Evolutionary conservation across 129 eudicot genomes (phyloP).

Genomic region (Tagetes patula): DNA sequence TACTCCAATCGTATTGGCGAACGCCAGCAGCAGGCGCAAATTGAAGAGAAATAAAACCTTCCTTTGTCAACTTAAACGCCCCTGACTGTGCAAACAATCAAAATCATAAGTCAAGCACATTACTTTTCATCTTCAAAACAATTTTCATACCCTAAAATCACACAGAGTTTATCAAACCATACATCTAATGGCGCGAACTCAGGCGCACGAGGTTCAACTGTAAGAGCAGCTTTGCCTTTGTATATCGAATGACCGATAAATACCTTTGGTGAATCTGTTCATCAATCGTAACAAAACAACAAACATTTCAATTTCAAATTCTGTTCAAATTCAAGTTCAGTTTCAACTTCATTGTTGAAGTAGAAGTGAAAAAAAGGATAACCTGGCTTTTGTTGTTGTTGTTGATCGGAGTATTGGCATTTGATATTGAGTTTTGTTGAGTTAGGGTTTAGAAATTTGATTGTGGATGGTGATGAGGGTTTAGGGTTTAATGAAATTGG

Average conservation of each 20-base stretch:
- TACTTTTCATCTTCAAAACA: not conserved
- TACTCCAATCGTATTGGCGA: conserved; percentile 90
- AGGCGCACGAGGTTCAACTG: conserved; percentile 78
- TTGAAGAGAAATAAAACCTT: conserved; percentile 78
- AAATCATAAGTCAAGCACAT: conserved; percentile 3
- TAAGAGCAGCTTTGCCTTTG: conserved; percentile 88
- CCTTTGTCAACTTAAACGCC: conserved; percentile 71
- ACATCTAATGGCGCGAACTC: conserved; percentile 79
- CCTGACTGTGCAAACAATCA: conserved; percentile 60
- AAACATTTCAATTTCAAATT: conserved; percentile 4
- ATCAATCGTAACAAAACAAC: conserved; percentile 26
- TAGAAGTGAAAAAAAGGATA: not conserved
- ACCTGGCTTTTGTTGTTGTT: conserved; percentile 31
- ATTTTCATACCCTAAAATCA: conserved; percentile 1
- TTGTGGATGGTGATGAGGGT: conserved; percentile 17
- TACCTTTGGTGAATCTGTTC: conserved; percentile 54
- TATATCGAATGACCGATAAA: conserved; percentile 73
- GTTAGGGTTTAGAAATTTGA: conserved; percentile 18
- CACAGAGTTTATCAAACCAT: conserved; percentile 22
- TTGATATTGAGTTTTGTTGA: conserved; percentile 24
- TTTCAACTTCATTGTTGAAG: too few relatives aligned
- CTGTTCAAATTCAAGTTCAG: not conserved
- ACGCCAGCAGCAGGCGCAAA: conserved; percentile 88
- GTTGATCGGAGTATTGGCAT: conserved; percentile 44
- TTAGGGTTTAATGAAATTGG: conserved; percentile 22